Percentiles rank a stretch among this genome's conserved stretches.
Evolutionary conservation across 495 filamentous ascomycete genomes (phyloP).

Genomic region (Aspergillus saccharolyticus): DNA sequence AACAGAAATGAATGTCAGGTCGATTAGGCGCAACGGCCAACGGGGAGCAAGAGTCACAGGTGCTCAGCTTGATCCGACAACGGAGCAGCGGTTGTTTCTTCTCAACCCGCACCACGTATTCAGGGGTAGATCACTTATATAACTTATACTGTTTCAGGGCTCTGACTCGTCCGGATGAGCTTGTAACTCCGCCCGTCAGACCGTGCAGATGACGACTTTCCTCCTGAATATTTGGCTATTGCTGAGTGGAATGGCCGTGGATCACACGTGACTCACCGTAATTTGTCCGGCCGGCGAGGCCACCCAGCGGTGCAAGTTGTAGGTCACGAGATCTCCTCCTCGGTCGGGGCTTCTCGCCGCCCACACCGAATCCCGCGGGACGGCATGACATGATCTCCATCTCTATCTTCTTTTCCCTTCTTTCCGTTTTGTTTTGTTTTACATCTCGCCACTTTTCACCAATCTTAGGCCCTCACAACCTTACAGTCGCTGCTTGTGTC

Average conservation of each 20-base stretch:
- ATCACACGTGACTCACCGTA: slow-evolving; percentile 32
- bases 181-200: not conserved
- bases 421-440: too few relatives aligned
- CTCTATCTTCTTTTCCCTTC: too few relatives aligned
- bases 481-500: too few relatives aligned
- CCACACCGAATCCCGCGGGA: not conserved
- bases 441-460: too few relatives aligned
- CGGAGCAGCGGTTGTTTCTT: not conserved
- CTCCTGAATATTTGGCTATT: not conserved
- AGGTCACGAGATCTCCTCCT: slow-evolving; percentile 32
- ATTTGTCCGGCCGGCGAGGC: slow-evolving; percentile 28
- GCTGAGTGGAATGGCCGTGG: not conserved
- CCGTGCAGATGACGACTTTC: not conserved
- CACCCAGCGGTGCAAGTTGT: slow-evolving; percentile 27
- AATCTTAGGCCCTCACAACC: too few relatives aligned
- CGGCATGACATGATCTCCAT: too few relatives aligned
- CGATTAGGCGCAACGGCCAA: not conserved
- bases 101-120: too few relatives aligned
- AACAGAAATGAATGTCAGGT: not conserved
- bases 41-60: not conserved
- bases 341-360: not conserved
- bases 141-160: not conserved
- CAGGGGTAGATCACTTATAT: not conserved
- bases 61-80: not conserved
- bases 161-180: not conserved